Evolutionary conservation across 108 stramenopile genomes (phyloP), one percentile per base, ranked within the genome.

Genomic region (Nitzschia palea): DNA sequence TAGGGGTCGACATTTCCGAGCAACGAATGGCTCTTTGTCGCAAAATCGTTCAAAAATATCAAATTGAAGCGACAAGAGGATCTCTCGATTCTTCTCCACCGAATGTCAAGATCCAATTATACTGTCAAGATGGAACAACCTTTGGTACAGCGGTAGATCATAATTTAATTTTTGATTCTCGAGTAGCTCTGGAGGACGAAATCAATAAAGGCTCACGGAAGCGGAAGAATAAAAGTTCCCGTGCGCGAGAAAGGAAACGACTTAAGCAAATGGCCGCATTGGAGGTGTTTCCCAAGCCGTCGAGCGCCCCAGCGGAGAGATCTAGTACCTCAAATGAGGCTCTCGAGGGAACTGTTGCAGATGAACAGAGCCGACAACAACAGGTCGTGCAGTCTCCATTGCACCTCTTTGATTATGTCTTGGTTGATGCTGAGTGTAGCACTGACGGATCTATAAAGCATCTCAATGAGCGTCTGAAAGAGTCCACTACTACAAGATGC

Each of bases 361-460:
- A n/a, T n/a, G n/a, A n/a, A n/a, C n/a, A n/a, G n/a, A n/a, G n/a
- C n/a, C n/a, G n/a, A n/a, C n/a, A n/a, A 1, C 34, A 25, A 31
- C n/a, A 53, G 29, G 14, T 44, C 12, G 33, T 9, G 12, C 44
- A 23, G 25, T 25, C n/a, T n/a, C 42, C 20, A 22, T 50, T 82
- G 0, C 27, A 47, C 28, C 59, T 53, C 12, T 97, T 91, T 74
- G 94, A 97, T 70, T 73, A 77, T 42, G 94, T 97, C 2, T 73
- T 97, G 25, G 95, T 97, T 8, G 97, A 97, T 80, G 97, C 94
- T 9, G 95, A 97, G 77, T 97, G 97, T 72, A 90, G 87, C 37
- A 93, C 95, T 12, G 95, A 97, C 76, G 95, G 95, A n/a, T 91
- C 94, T 0, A 44, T 94, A 17, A 77, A 80, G 29, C 94, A 92